Base-by-base conservation (phyloP, 768 basidiomycete species). In the Termitomyces bulborhizus region DNA sequence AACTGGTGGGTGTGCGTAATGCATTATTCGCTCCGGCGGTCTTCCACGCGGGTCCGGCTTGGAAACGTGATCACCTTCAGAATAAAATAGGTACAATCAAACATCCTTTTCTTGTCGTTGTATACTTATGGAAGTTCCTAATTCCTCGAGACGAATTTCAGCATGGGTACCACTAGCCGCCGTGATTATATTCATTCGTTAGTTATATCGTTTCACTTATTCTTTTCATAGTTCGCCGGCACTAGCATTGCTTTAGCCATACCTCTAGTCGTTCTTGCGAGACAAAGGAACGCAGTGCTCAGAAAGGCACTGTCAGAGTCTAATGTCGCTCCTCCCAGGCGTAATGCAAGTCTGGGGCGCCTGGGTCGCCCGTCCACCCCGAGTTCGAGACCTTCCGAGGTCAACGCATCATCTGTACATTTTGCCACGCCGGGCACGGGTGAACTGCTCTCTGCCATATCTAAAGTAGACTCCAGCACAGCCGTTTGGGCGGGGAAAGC, bases 401-500 rank as follows among this genome's bases (percentile, higher is more conserved):
- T 60, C 6, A 58, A 53, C 34, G 62, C 61, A 13, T 43, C 64
- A 27, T 29, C 53, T 4, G 43, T 42, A 41, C 69, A 73, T 18
- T 61, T 63, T 41, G 48, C 65, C 21, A 64, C 70, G 18, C 68
- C 69, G 12, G 60, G 69, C 29, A 59, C 63, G 11, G 65, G 69
- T 3, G 68, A 70, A 47, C 56, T 75, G 32, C 65, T 72, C 52
- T 68, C 72, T 8, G 76, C 72, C 2, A 62, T 77, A 6, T 72
- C 73, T 0, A 64, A 61, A n/a, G 60, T 68, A 51, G 66, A 70
- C 37, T 77, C 78, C 60, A 81, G 80, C 44, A 79, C 75, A 0
- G 78, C 78, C 0, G 54, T 86, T 2, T 76, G 83, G 59, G 77
- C 80, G 1, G 70, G 79, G 4, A 86, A 85, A 60, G 88, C 87